Percentiles rank a stretch among this genome's conserved stretches.
Evolutionary conservation across 495 filamentous ascomycete genomes (phyloP).

Genomic region (Penicillium pancosmium): DNA sequence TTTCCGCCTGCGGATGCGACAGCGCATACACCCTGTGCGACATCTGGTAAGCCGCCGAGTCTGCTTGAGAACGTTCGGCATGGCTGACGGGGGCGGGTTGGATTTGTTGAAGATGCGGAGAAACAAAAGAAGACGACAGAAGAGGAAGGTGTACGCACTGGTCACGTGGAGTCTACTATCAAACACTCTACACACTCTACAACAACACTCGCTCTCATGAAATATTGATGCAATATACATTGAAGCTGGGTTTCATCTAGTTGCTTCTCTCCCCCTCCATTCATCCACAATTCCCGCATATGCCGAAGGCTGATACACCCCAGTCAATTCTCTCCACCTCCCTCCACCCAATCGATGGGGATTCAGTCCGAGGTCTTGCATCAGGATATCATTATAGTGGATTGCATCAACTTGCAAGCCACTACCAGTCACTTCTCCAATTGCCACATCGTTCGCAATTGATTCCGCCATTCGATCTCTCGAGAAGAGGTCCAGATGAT

Average conservation of each 20-base stretch:
- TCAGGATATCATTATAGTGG: constrained; percentile 38
- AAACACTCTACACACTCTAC: not conserved
- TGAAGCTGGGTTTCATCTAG: no score
- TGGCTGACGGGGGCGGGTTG: not conserved
- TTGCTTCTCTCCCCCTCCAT: constrained; percentile 10
- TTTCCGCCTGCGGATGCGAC: constrained; percentile 45
- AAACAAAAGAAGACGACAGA: constrained; percentile 6
- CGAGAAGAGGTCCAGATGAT: constrained; percentile 15
- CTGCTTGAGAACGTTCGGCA: constrained; percentile 17
- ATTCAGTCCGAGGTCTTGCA: constrained; percentile 35
- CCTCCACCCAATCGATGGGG: constrained; percentile 32
- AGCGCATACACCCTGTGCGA: constrained; percentile 48
- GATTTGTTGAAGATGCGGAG: constrained; percentile 1
- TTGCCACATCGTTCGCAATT: constrained; percentile 34
- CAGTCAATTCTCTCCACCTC: constrained; percentile 27
- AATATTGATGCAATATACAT: no score
- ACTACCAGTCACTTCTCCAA: constrained; percentile 28
- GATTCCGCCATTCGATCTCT: constrained; percentile 14
- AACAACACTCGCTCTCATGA: not conserved
- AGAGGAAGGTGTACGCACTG: constrained; percentile 27
- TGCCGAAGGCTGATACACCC: constrained; percentile 30
- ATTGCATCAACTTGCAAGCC: constrained; percentile 34
- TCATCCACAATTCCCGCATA: constrained; percentile 38
- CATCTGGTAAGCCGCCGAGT: constrained; percentile 33
- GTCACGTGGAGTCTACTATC: constrained; percentile 5